Evolutionary conservation across 345 rosid genomes (phyloP).

Genomic region (Trapa bicornis): DNA sequence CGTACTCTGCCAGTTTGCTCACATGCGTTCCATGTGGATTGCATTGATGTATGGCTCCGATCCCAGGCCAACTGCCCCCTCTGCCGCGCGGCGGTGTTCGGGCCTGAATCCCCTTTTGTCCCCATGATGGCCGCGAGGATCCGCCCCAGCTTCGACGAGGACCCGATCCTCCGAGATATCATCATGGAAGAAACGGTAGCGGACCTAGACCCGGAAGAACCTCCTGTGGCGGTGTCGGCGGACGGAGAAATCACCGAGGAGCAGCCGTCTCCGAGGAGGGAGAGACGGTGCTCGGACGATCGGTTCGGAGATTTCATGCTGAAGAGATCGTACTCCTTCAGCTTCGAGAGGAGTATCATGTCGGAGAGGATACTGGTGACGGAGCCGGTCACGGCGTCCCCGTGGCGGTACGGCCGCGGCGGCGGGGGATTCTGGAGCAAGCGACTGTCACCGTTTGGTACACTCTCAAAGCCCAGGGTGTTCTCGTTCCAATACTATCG

Average conservation of each 20-base stretch:
- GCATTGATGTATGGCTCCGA: constrained; percentile 83
- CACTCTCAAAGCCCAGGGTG: constrained; percentile 54
- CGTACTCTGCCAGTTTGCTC: constrained; percentile 73
- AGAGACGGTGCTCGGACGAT: constrained; percentile 25
- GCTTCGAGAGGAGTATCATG: constrained; percentile 55
- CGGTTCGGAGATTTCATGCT: constrained; percentile 31
- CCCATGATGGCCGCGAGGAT: constrained; percentile 87
- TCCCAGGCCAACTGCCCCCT: constrained; percentile 90
- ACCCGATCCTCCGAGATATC: constrained; percentile 20
- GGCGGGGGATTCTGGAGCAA: constrained; percentile 73
- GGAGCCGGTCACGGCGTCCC: constrained; percentile 72
- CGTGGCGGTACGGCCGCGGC: constrained; percentile 62
- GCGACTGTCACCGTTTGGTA: constrained; percentile 76
- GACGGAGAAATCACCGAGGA: constrained; percentile 50
- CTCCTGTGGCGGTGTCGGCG: constrained; percentile 9
- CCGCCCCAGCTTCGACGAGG: constrained; percentile 65
- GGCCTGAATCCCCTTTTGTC: constrained; percentile 49
- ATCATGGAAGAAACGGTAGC: constrained; percentile 19
- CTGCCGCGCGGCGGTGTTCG: constrained; percentile 68
- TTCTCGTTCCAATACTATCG: constrained; percentile 62
- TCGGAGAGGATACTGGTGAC: constrained; percentile 50
- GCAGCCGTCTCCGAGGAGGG: constrained; percentile 26
- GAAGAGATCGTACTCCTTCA: constrained; percentile 77
- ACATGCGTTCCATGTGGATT: constrained; percentile 86
- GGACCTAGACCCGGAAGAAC: not conserved